A percentile compares a stretch with the other conserved stretches of the same genome.
Evolutionary conservation across 169 alveolate genomes (phyloP).

Genomic region (Eimeria sp.): DNA sequence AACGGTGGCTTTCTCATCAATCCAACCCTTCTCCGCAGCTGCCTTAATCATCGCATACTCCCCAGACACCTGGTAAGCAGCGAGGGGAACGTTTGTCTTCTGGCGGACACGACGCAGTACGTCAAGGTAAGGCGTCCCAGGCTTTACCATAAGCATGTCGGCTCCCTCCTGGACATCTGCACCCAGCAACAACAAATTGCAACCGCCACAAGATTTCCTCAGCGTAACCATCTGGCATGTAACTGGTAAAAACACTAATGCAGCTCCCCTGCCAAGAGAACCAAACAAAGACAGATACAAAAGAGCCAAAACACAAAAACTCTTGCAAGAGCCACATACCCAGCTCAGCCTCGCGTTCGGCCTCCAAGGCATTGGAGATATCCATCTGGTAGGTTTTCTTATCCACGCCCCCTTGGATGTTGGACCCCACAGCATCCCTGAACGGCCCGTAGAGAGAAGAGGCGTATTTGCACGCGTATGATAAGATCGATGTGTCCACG

Average conservation of each 20-base stretch:
- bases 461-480: slow-evolving; percentile 93
- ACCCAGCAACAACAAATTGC: background rate
- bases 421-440: slow-evolving; percentile 92
- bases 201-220: background rate
- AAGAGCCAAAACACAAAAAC: background rate
- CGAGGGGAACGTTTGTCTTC: slow-evolving; percentile 86
- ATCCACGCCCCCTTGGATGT: slow-evolving; percentile 88
- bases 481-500: slow-evolving; percentile 86
- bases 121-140: slow-evolving; percentile 90
- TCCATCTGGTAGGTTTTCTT: slow-evolving; percentile 91
- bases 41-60: slow-evolving; percentile 91
- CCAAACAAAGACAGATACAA: background rate
- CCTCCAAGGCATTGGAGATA: slow-evolving; percentile 81
- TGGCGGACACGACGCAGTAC: slow-evolving; percentile 86
- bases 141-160: slow-evolving; percentile 91
- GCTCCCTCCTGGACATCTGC: slow-evolving; percentile 92
- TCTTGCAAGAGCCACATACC: background rate
- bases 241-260: background rate
- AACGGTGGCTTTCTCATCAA: slow-evolving; percentile 91
- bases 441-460: slow-evolving; percentile 93
- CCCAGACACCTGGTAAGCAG: slow-evolving; percentile 91
- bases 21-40: slow-evolving; percentile 89
- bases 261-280: background rate
- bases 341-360: slow-evolving; percentile 80
- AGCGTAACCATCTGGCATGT: background rate